These are phyloP conservation scores for Sporothrix mexicana DNA, from an alignment of 2,329 filamentous ascomycete genomes.

Conservation along the genomic window DNA sequence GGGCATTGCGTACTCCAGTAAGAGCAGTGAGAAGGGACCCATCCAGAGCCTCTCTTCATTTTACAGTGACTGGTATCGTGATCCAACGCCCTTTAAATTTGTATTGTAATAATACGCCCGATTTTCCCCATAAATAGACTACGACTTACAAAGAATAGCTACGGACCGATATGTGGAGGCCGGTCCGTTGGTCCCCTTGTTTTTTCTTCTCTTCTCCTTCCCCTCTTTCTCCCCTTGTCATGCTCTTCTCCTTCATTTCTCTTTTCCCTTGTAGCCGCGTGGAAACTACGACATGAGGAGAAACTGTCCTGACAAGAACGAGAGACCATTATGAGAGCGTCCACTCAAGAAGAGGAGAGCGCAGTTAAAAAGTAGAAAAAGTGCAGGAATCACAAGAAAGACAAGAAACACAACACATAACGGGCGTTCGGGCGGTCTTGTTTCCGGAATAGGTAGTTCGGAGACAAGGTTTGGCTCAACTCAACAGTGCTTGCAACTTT, in stretches of 20 bases:
- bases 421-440: constrained; percentile 9
- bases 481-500: not conserved
- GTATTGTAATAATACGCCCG: not conserved
- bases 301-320: not conserved
- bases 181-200: not conserved
- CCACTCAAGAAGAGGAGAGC: no score
- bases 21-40: not conserved
- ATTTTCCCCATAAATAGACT: constrained; percentile 14
- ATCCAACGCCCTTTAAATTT: not conserved
- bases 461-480: no score
- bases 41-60: not conserved
- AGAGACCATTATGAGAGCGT: no score
- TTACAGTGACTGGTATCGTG: not conserved
- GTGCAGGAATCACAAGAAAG: not conserved
- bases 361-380: not conserved
- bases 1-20: not conserved
- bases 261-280: not conserved
- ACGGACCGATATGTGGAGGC: constrained; percentile 17
- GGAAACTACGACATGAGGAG: not conserved
- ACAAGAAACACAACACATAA: not conserved
- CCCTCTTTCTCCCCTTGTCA: not conserved
- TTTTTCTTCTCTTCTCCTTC: not conserved
- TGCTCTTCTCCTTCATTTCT: not conserved
- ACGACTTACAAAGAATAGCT: no score
- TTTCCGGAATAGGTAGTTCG: not conserved